Evolutionary conservation across 2,329 filamentous ascomycete genomes (phyloP), one percentile per base, ranked within the genome.

Genomic region (Colletotrichum tamarilloi): DNA sequence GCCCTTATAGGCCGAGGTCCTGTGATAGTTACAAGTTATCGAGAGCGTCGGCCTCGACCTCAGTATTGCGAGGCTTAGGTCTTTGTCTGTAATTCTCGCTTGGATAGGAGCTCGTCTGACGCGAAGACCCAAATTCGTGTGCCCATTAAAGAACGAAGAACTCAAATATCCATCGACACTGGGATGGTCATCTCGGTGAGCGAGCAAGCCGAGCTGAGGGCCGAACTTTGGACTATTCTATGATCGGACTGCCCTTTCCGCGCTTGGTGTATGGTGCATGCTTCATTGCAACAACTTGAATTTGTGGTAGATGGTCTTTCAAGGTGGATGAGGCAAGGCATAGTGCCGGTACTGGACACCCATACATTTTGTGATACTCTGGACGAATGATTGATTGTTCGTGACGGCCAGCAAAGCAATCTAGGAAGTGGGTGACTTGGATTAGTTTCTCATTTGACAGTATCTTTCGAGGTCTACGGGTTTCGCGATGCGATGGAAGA

Each of bases 11-110:
- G 60, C 73, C 19, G 77, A 52, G 22, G 75, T 74, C 52, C 82
- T 78, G 46, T 83, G 81, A 32, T 82, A 46, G 82, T 79, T 78
- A 79, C 80, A 5, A 80, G 79, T 81, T 80, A 53, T 81, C 83
- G 80, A 87, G 86, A 77, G 95, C 92, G 77, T 94, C 92, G 58
- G 95, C 88, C 72, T 91, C 90, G 76, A 95, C 95, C 74, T 90
- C 89, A 16, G 95, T 91, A 74, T 95, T 95, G 22, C 88, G 88
- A 0, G 93, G 92, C 1, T 92, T 5, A 93, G 84, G 77, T 93
- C 92, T 9, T 89, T 92, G 35, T 90, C 91, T 62, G 87, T 86
- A 38, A 93, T 85, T 72, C 87, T 81, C 11, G 91, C 2, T 85
- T 77, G 14, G 91, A 91, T 73, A 91, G 92, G 60, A 84, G 78